Evolutionary conservation across 2,329 filamentous ascomycete genomes (phyloP).

Genomic region (Fusarium metavorans): DNA sequence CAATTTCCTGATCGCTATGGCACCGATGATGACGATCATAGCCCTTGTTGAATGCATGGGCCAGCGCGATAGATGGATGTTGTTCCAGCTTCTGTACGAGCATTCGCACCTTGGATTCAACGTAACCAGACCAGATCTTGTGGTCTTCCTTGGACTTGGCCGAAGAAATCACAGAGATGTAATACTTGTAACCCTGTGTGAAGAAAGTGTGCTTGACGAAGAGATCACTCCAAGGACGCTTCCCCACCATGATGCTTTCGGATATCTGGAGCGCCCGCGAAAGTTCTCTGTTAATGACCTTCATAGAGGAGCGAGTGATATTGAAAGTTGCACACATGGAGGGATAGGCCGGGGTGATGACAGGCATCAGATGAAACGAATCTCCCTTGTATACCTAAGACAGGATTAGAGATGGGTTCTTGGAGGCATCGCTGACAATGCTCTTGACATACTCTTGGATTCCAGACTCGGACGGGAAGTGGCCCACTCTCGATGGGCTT

Average conservation of each 20-base stretch:
- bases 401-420: slow-evolving; percentile 1
- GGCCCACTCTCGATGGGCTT: slow-evolving; percentile 88
- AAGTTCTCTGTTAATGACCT: slow-evolving; percentile 86
- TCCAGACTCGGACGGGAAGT: slow-evolving; percentile 90
- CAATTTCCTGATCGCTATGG: slow-evolving; percentile 64
- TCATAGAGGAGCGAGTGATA: slow-evolving; percentile 86
- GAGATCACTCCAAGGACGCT: slow-evolving; percentile 85
- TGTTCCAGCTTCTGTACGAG: slow-evolving; percentile 86
- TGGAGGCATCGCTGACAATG: neutral
- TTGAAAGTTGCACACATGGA: slow-evolving; percentile 99
- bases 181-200: slow-evolving; percentile 93
- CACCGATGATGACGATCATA: slow-evolving; percentile 85
- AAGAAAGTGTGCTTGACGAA: slow-evolving; percentile 95
- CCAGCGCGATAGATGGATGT: slow-evolving; percentile 82
- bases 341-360: slow-evolving; percentile 97
- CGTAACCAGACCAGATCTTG: slow-evolving; percentile 88
- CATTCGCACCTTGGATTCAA: slow-evolving; percentile 92
- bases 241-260: slow-evolving; percentile 81
- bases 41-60: slow-evolving; percentile 92
- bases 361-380: slow-evolving; percentile 91
- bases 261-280: slow-evolving; percentile 81
- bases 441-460: slow-evolving; percentile 76
- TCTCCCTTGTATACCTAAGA: slow-evolving; percentile 80
- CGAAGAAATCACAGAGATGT: slow-evolving; percentile 86
- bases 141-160: slow-evolving; percentile 87